A percentile compares a stretch with the other conserved stretches of the same genome.
Conservation (phyloP, 108 stramenopile species). For the Poteriospumella lacustris region DNA sequence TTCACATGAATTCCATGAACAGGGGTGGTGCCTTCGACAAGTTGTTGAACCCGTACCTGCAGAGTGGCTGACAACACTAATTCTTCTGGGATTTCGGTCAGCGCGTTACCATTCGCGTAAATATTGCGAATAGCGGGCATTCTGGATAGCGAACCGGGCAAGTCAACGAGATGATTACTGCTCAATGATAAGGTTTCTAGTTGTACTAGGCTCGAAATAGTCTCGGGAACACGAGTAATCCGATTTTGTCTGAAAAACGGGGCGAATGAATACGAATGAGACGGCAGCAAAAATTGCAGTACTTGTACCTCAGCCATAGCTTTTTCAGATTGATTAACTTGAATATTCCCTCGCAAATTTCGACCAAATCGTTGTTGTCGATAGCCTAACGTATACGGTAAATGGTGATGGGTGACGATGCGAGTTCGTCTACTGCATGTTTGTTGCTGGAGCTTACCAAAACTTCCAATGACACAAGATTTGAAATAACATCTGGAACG, state of each 20-base stretch:
- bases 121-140: too few species aligned
- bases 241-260: conserved; percentile 18
- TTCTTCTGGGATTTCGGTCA: too few species aligned
- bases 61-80: too few species aligned
- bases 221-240: neutral
- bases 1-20: too few species aligned
- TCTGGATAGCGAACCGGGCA: neutral
- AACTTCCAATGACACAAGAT: neutral
- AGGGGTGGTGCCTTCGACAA: too few species aligned
- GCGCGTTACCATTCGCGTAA: too few species aligned
- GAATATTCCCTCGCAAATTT: neutral
- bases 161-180: neutral
- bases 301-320: conserved; percentile 12
- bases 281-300: neutral
- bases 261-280: neutral
- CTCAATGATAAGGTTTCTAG: conserved; percentile 13
- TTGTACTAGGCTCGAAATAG: neutral
- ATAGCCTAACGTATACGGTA: neutral
- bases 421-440: neutral
- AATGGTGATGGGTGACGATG: neutral
- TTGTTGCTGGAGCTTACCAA: neutral
- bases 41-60: too few species aligned
- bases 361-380: conserved; percentile 12
- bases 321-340: neutral
- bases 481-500: conserved; percentile 3